Evolutionary conservation across 139 green algal genomes (phyloP).

Genomic region (Chlorella sp.): DNA sequence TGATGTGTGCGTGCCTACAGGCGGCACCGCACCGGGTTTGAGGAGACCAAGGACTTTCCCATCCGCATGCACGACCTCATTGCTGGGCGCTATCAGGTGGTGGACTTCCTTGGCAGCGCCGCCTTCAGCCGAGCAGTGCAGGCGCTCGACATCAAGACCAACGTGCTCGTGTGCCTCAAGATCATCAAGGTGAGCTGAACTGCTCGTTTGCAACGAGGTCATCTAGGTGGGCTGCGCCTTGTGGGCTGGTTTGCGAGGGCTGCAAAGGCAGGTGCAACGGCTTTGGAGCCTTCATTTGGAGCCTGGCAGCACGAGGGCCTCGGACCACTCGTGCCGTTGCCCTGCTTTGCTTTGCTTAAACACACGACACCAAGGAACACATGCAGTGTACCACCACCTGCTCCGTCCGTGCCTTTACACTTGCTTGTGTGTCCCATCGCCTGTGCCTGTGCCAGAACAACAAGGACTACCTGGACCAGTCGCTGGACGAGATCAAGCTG

Average conservation of each 20-base stretch:
- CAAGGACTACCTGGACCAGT: conserved; percentile 98
- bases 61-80: conserved; percentile 80
- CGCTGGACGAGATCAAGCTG: conserved; percentile 96
- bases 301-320: too few relatives aligned
- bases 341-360: too few relatives aligned
- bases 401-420: too few relatives aligned
- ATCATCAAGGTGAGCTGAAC: conserved; percentile 80
- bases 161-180: conserved; percentile 90
- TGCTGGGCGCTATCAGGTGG: conserved; percentile 85
- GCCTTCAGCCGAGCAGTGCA: conserved; percentile 94
- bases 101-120: conserved; percentile 85
- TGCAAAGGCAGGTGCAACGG: too few relatives aligned
- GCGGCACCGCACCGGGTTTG: conserved; percentile 78
- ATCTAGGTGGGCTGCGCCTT: too few relatives aligned
- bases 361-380: too few relatives aligned
- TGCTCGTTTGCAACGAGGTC: too few relatives aligned
- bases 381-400: too few relatives aligned
- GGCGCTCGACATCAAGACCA: conserved; percentile 83
- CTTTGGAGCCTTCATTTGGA: too few relatives aligned
- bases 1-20: conserved; percentile 8
- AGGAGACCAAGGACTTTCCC: conserved; percentile 86
- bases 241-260: too few relatives aligned
- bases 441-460: conserved; percentile 79
- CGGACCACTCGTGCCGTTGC: too few relatives aligned
- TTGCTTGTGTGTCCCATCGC: too few relatives aligned